Evolutionary conservation across 192 early-diverging fungal genomes (phyloP).

Genomic region (Coemansia sp.): DNA sequence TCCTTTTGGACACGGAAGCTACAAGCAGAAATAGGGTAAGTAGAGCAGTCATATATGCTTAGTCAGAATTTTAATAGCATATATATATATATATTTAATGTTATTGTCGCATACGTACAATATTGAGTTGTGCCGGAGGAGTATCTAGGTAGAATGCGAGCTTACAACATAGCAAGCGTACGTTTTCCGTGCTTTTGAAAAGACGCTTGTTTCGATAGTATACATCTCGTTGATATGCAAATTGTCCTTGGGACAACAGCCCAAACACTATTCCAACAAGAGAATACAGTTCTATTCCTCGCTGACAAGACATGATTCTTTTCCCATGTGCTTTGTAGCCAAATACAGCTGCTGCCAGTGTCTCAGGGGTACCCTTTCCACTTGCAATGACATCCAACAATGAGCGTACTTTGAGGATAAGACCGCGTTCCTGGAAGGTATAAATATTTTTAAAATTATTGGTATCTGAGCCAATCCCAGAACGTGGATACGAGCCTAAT

Average conservation of each 20-base stretch:
- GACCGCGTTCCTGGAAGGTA: background rate
- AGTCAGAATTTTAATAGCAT: background rate
- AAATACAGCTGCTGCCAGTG: background rate
- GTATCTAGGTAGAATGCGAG: conserved; percentile 26
- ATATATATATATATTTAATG: background rate
- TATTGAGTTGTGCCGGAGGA: conserved; percentile 29
- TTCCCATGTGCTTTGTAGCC: background rate
- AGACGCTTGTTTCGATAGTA: conserved; percentile 36
- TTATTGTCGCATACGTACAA: conserved; percentile 12
- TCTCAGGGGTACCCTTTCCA: background rate
- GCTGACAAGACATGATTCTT: background rate
- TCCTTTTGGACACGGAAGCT: conserved; percentile 44
- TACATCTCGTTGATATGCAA: conserved; percentile 49
- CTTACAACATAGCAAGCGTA: conserved; percentile 30
- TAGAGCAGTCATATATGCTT: background rate
- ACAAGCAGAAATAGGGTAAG: background rate
- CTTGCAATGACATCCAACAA: conserved; percentile 4
- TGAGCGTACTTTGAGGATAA: background rate
- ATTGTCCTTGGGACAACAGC: conserved; percentile 24
- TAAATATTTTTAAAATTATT: background rate
- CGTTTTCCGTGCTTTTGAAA: conserved; percentile 40
- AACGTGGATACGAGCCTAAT: background rate
- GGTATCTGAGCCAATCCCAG: background rate
- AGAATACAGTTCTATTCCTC: conserved; percentile 17
- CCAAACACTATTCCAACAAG: conserved; percentile 19